Evolutionary conservation across 202 grass and related monocot genomes (phyloP).

Genomic region (Elaeis oleifera): DNA sequence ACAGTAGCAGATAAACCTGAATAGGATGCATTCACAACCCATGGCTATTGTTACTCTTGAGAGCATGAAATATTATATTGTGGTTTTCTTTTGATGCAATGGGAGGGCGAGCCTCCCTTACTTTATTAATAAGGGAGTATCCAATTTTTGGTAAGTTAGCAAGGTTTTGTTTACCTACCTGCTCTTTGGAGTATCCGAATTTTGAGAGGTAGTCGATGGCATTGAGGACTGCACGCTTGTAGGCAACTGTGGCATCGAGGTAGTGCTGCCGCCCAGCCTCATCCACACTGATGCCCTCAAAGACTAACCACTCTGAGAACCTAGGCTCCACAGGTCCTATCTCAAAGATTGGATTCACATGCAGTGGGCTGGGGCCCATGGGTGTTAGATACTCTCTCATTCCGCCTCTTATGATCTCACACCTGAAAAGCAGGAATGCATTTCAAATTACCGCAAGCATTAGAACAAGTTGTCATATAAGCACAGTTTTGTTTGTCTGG

Average conservation of each 20-base stretch:
- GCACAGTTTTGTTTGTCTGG: no score
- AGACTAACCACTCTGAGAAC: conserved; percentile 87
- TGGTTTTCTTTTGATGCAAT: no score
- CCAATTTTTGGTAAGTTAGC: no score
- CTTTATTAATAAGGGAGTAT: no score
- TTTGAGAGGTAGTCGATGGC: conserved; percentile 77
- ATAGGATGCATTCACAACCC: not conserved
- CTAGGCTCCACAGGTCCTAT: conserved; percentile 74
- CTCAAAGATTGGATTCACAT: conserved; percentile 90
- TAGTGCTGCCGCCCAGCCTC: conserved; percentile 79
- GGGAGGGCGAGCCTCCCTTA: no score
- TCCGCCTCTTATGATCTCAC: conserved; percentile 84
- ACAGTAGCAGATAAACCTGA: conserved; percentile 78
- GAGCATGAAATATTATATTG: no score
- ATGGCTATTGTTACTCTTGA: no score
- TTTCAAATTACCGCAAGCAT: no score
- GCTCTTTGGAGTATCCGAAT: conserved; percentile 92
- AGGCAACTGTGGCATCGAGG: conserved; percentile 79
- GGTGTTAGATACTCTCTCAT: conserved; percentile 82
- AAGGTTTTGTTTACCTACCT: conserved; percentile 33
- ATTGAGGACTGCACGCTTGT: conserved; percentile 79
- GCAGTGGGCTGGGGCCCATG: conserved; percentile 70
- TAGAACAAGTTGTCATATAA: no score
- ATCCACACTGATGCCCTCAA: conserved; percentile 91
- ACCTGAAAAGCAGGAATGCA: conserved; percentile 32